phyloP scores from a whole-genome alignment of 129 eudicot genomes.

The Daucus carota region DNA sequence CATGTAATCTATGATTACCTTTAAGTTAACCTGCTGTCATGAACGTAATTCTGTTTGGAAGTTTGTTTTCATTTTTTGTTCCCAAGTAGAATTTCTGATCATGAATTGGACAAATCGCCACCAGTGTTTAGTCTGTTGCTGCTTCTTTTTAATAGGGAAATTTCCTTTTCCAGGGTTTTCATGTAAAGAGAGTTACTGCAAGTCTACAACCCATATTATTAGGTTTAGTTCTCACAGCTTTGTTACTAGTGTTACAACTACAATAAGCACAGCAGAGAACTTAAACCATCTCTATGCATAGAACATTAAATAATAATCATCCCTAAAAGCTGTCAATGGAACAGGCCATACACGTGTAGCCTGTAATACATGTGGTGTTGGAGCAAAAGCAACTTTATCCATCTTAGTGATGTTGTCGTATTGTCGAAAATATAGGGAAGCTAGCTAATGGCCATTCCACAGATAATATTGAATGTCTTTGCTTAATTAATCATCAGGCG shows the following conservation, averaged over 20 bases:
- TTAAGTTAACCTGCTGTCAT: background rate
- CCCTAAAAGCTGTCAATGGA: background rate
- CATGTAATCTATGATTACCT: background rate
- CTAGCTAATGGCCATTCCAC: background rate
- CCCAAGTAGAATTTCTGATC: background rate
- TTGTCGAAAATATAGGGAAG: background rate
- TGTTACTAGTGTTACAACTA: background rate
- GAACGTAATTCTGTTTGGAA: background rate
- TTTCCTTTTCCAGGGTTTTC: background rate
- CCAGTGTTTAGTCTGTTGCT: background rate
- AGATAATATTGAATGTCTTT: background rate
- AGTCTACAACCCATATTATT: background rate
- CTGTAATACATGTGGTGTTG: background rate
- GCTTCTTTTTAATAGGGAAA: background rate
- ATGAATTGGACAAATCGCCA: background rate
- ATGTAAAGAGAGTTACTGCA: background rate
- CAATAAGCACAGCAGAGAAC: too few relatives aligned
- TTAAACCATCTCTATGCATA: background rate
- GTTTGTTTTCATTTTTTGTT: background rate
- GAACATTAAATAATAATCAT: background rate
- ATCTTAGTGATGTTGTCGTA: background rate
- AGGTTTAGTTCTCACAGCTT: background rate
- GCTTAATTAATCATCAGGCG: background rate
- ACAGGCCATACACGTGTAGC: background rate
- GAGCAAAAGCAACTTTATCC: background rate